Evolutionary conservation across 805 yeast genomes (phyloP).

Genomic region (Candida tibetensis): DNA sequence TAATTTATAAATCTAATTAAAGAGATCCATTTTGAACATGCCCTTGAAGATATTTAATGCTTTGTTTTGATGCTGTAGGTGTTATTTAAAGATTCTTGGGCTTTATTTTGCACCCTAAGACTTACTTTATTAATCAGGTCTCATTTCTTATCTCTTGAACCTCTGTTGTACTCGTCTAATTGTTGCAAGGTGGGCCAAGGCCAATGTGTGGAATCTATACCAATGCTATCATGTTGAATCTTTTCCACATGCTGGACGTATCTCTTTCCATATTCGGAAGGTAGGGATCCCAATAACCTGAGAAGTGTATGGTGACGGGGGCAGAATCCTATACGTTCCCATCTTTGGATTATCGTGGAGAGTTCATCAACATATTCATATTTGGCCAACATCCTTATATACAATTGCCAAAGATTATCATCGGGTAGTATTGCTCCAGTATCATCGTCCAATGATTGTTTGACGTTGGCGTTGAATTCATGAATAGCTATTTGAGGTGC

Average conservation of each 20-base stretch:
- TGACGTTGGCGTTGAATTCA: conserved; percentile 50
- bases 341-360: conserved; percentile 49
- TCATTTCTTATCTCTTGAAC: too few species aligned
- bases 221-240: conserved; percentile 10
- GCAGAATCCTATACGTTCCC: conserved; percentile 46
- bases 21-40: too few species aligned
- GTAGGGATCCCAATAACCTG: conserved; percentile 36
- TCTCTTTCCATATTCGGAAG: conserved; percentile 34
- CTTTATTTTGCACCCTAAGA: too few species aligned
- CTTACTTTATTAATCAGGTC: too few species aligned
- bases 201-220: conserved; percentile 2
- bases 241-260: conserved; percentile 35
- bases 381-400: conserved; percentile 48
- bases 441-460: conserved; percentile 6
- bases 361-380: conserved; percentile 49
- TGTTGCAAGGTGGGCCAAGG: conserved; percentile 7
- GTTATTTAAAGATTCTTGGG: too few species aligned
- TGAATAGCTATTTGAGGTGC: conserved; percentile 61
- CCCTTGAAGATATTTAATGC: too few species aligned
- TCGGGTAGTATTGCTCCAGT: conserved; percentile 37
- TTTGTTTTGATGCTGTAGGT: too few species aligned
- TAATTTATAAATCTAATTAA: too few species aligned
- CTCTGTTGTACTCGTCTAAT: conserved; percentile 1
- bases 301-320: conserved; percentile 44
- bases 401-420: conserved; percentile 48